Base-by-base conservation (phyloP, 176 grass and related monocot species). In the Oryza coarctata region DNA sequence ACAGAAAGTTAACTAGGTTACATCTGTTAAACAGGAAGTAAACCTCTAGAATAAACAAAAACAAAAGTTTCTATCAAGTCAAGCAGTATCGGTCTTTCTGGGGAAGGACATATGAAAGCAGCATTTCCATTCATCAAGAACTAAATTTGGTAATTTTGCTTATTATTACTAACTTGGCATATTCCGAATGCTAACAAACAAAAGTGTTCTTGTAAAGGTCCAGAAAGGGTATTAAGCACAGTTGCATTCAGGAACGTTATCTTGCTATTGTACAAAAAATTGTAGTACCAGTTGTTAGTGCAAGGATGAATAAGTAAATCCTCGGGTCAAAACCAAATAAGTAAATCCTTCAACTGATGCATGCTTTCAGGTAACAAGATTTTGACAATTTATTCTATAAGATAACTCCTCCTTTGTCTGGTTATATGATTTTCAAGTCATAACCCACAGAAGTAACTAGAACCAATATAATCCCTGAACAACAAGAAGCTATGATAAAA, bases 371-470 rank as follows among this genome's bases (percentile, higher is more conserved):
- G 20, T 62, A 77, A 61, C 22, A 5, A 3, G 13, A 12, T 61
- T 47, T 69, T 61, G 22, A 30, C n/a, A 25, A 55, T 45, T 70
- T 84, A 84, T 27, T 58, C 38, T 70, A 62, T 35, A 74, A 66
- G 71, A 39, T 39, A 38, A 60, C 12, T 6, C 63, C 29, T 68
- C 20, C 26, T 35, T 57, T 86, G 18, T 81, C 34, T 39, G 18
- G 12, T 14, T 27, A 39, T 40, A 81, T 81, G 41, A 63, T 36
- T 58, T 76, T 12, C 30, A 88, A 88, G 55, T 70, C 17, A 40
- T 22, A 84, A 62, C 55, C 12, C 7, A 80, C 18, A 77, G 71
- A 77, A 80, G 45, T 47, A 70, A 40, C 62, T 30, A 76, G n/a
- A 60, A 44, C 26, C 52, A 81, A 72, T 26, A 75, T 52, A 67